phyloP scores from a whole-genome alignment of 768 basidiomycete species.

The Phylloporus sp. region DNA sequence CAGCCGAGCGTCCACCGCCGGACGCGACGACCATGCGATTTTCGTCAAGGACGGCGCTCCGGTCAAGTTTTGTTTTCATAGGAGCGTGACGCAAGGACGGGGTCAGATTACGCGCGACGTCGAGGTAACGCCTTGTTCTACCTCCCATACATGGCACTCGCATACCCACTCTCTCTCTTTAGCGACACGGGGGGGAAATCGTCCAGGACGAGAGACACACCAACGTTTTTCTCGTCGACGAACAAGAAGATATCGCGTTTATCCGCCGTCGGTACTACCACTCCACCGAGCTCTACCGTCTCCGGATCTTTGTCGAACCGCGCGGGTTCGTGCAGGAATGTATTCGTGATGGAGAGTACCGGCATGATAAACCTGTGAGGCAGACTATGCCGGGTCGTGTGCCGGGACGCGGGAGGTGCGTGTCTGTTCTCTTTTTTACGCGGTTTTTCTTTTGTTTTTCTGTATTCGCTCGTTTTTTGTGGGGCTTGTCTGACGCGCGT shows the following conservation, averaged over 20 bases:
- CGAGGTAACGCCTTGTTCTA: slow-evolving; percentile 10
- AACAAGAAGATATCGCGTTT: slow-evolving; percentile 22
- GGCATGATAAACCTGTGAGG: background rate
- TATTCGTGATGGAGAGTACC: slow-evolving; percentile 12
- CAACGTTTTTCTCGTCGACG: slow-evolving; percentile 28
- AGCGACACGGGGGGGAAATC: slow-evolving; percentile 23
- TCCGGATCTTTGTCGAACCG: slow-evolving; percentile 19
- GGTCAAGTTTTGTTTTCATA: slow-evolving; percentile 27
- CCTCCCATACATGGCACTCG: too few relatives aligned
- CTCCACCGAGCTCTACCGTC: slow-evolving; percentile 14
- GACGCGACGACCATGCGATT: slow-evolving; percentile 7
- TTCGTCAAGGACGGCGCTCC: slow-evolving; percentile 22
- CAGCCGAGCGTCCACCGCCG: background rate
- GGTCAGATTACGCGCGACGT: slow-evolving; percentile 16
- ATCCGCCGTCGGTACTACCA: slow-evolving; percentile 25
- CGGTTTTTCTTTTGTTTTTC: background rate
- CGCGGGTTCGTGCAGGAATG: slow-evolving; percentile 26
- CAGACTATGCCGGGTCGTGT: slow-evolving; percentile 24
- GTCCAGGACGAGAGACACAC: slow-evolving; percentile 12
- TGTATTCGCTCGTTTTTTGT: too few relatives aligned
- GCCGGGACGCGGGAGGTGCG: slow-evolving; percentile 5
- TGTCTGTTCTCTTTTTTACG: too few relatives aligned
- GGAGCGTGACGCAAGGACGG: slow-evolving; percentile 22
- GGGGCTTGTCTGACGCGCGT: background rate
- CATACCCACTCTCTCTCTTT: too few relatives aligned